These are phyloP conservation scores for Trichoderma sp. DNA, from an alignment of 2,329 filamentous ascomycete species.

Conservation along the genomic window DNA sequence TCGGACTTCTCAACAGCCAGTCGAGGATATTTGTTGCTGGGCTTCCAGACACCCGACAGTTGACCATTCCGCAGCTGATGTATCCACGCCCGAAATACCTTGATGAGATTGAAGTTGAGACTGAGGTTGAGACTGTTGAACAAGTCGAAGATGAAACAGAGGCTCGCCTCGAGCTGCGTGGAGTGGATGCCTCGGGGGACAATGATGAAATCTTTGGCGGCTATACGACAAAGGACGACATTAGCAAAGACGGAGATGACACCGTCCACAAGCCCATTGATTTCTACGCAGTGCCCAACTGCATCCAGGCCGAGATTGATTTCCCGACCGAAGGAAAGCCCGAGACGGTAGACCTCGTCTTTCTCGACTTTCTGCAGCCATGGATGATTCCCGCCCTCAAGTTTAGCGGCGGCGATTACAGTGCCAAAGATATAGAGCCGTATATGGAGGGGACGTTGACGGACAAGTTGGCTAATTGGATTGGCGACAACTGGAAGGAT, in stretches of 20 bases:
- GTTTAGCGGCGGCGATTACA: constrained; percentile 55
- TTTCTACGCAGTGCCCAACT: constrained; percentile 81
- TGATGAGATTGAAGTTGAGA: constrained; percentile 15
- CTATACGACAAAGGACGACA: constrained; percentile 88
- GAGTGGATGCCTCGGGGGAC: constrained; percentile 22
- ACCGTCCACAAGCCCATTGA: constrained; percentile 75
- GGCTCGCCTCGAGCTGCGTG: constrained; percentile 36
- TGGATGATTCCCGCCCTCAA: constrained; percentile 77
- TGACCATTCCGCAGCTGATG: constrained; percentile 52
- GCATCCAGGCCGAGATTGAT: constrained; percentile 68
- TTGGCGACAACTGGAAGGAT: constrained; percentile 58
- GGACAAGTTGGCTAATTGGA: constrained; percentile 58
- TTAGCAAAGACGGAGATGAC: constrained; percentile 83
- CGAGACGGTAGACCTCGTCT: constrained; percentile 81
- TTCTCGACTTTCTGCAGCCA: constrained; percentile 85
- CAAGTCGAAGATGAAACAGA: constrained; percentile 28
- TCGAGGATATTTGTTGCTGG: constrained; percentile 48
- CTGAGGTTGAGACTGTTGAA: constrained; percentile 12
- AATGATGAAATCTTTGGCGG: constrained; percentile 58
- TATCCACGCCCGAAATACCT: constrained; percentile 25
- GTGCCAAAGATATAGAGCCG: constrained; percentile 46
- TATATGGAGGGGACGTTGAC: constrained; percentile 60
- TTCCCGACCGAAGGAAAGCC: constrained; percentile 63
- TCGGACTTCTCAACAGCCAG: constrained; percentile 58
- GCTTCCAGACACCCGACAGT: constrained; percentile 46